Conservation (phyloP, 495 filamentous ascomycete genomes). For the Corynascus novoguineensis region DNA sequence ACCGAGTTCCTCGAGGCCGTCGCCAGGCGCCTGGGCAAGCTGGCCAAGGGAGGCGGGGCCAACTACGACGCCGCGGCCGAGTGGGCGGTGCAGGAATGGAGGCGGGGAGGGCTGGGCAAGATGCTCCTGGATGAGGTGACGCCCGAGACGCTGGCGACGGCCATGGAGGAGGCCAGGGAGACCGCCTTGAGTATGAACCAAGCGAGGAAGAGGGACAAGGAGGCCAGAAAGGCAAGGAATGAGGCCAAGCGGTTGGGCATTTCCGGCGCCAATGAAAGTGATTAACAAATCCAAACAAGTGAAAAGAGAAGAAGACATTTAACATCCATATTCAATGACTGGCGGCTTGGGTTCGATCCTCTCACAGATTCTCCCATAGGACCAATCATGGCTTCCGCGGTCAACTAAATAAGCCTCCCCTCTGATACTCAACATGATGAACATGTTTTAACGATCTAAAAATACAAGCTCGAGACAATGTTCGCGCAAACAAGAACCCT, state of each 20-base stretch:
- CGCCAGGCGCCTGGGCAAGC: slow-evolving; percentile 65
- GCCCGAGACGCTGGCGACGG: slow-evolving; percentile 47
- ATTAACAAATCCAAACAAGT: background rate
- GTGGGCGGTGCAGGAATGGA: slow-evolving; percentile 81
- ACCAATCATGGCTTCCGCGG: too few species aligned
- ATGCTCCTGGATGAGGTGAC: slow-evolving; percentile 77
- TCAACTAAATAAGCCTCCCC: too few species aligned
- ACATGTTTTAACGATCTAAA: too few species aligned
- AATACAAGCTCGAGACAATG: background rate
- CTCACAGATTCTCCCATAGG: too few species aligned
- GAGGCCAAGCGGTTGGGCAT: slow-evolving; percentile 27
- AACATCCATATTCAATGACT: too few species aligned
- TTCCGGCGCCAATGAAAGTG: background rate
- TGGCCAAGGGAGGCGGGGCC: slow-evolving; percentile 67
- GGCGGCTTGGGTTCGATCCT: too few species aligned
- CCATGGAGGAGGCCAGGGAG: slow-evolving; percentile 34
- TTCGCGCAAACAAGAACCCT: background rate
- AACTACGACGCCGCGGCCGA: slow-evolving; percentile 70
- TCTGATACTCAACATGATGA: too few species aligned
- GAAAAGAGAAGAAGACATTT: too few species aligned
- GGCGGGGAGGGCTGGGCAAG: slow-evolving; percentile 65
- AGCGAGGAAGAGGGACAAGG: slow-evolving; percentile 42
- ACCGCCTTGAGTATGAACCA: slow-evolving; percentile 39
- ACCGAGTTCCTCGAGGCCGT: slow-evolving; percentile 59
- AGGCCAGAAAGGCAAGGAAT: slow-evolving; percentile 30